A percentile compares a stretch with the other conserved stretches of the same genome.
Conservation (phyloP, 805 yeast species). For the Sugiyamaella chiloensis region DNA sequence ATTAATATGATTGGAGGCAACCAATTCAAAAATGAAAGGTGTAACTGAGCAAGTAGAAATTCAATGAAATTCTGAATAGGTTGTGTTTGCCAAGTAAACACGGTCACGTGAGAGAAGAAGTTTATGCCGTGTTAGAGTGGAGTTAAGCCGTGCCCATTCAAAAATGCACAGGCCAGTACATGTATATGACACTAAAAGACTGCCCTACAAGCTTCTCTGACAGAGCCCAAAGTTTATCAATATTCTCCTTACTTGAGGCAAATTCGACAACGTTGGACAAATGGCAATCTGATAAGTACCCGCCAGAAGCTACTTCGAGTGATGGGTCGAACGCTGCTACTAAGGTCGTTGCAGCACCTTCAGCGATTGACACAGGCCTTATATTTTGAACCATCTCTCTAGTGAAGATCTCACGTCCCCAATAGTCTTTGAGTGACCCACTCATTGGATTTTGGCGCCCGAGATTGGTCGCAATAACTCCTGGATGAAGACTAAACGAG, state of each 20-base stretch:
- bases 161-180: too few relatives aligned
- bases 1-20: too few relatives aligned
- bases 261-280: not conserved
- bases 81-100: too few relatives aligned
- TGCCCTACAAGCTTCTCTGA: constrained; percentile 10
- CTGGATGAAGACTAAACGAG: constrained; percentile 16
- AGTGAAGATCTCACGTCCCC: not conserved
- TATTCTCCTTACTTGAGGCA: constrained; percentile 8
- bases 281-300: constrained; percentile 5
- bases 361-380: not conserved
- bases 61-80: too few relatives aligned
- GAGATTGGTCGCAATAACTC: constrained; percentile 8
- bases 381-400: not conserved
- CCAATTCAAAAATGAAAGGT: too few relatives aligned
- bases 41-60: too few relatives aligned
- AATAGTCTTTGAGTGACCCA: not conserved
- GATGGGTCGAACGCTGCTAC: constrained; percentile 4
- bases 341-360: constrained; percentile 7
- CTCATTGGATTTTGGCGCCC: constrained; percentile 4
- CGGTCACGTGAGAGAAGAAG: too few relatives aligned
- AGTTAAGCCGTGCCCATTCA: too few relatives aligned
- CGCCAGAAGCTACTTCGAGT: not conserved
- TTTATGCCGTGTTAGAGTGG: too few relatives aligned
- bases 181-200: too few relatives aligned
- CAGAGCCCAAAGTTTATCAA: constrained; percentile 9